Conservation (phyloP, 1,139 yeast species). For the Pneumocystis sp. region DNA sequence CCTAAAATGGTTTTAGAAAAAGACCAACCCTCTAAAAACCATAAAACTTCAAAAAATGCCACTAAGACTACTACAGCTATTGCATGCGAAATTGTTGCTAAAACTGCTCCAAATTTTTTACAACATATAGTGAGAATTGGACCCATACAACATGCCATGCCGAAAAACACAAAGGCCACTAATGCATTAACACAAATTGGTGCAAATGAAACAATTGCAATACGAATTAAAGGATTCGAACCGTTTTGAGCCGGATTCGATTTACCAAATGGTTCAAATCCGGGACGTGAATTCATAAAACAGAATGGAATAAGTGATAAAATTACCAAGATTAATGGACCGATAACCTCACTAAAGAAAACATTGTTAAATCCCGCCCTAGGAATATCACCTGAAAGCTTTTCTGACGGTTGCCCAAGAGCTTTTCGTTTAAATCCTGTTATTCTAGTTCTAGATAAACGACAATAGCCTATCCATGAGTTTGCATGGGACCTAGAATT, state of each 20-base stretch:
- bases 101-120: slow-evolving; percentile 92
- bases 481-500: slow-evolving; percentile 97
- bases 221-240: slow-evolving; percentile 43
- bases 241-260: slow-evolving; percentile 11
- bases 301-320: slow-evolving; percentile 84
- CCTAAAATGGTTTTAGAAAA: slow-evolving; percentile 83
- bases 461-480: slow-evolving; percentile 97
- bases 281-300: slow-evolving; percentile 92
- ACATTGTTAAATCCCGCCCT: slow-evolving; percentile 88
- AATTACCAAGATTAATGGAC: slow-evolving; percentile 75
- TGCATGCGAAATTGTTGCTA: slow-evolving; percentile 97
- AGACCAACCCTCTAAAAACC: slow-evolving; percentile 90
- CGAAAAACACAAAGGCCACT: slow-evolving; percentile 43
- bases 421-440: slow-evolving; percentile 96
- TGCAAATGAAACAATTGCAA: slow-evolving; percentile 75
- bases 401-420: slow-evolving; percentile 40
- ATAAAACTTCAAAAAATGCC: slow-evolving; percentile 50
- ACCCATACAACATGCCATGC: slow-evolving; percentile 91
- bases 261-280: slow-evolving; percentile 35
- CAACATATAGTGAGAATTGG: slow-evolving; percentile 91
- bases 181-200: slow-evolving; percentile 89
- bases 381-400: slow-evolving; percentile 83
- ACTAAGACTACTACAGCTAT: slow-evolving; percentile 45
- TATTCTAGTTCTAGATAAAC: slow-evolving; percentile 88
- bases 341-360: slow-evolving; percentile 71